A percentile compares a stretch with the other conserved stretches of the same genome.
These are phyloP conservation scores for Coniochaeta sp. DNA, from an alignment of 2,329 filamentous ascomycete species.

Conservation along the genomic window DNA sequence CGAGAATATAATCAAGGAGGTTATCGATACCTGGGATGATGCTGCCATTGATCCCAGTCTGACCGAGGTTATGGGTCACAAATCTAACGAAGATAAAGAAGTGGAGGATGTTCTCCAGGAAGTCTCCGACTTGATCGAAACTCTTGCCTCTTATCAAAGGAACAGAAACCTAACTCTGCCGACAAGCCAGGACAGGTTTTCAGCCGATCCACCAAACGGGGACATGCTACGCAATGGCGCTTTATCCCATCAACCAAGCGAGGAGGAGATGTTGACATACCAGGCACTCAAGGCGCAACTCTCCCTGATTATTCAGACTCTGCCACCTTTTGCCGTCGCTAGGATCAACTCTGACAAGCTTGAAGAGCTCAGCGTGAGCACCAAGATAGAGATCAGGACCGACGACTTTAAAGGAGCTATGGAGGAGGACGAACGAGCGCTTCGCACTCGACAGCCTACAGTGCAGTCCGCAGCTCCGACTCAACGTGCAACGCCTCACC, in stretches of 20 bases:
- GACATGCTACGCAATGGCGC: slow-evolving; percentile 63
- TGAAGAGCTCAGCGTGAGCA: slow-evolving; percentile 76
- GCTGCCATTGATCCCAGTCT: slow-evolving; percentile 50
- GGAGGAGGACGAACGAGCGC: slow-evolving; percentile 70
- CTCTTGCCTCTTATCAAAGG: slow-evolving; percentile 68
- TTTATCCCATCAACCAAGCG: slow-evolving; percentile 54
- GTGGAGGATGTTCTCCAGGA: slow-evolving; percentile 64
- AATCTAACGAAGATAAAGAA: slow-evolving; percentile 49
- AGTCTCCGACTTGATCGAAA: slow-evolving; percentile 69
- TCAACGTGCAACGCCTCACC: slow-evolving; percentile 18
- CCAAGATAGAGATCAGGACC: slow-evolving; percentile 64
- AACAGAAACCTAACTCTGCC: slow-evolving; percentile 67
- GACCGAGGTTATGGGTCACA: slow-evolving; percentile 42
- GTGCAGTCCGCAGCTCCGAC: slow-evolving; percentile 18
- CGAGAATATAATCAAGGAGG: slow-evolving; percentile 43
- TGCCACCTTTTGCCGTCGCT: slow-evolving; percentile 80
- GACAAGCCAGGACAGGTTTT: slow-evolving; percentile 53
- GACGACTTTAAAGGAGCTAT: slow-evolving; percentile 71
- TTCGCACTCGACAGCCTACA: slow-evolving; percentile 31
- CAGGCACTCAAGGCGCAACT: slow-evolving; percentile 70
- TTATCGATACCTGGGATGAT: slow-evolving; percentile 52
- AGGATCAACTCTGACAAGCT: slow-evolving; percentile 81
- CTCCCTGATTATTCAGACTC: slow-evolving; percentile 60
- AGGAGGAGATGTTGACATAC: slow-evolving; percentile 56
- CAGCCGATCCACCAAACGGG: slow-evolving; percentile 54